Evolutionary conservation across 139 green algal genomes (phyloP).

Genomic region (Chloropicon primus): DNA sequence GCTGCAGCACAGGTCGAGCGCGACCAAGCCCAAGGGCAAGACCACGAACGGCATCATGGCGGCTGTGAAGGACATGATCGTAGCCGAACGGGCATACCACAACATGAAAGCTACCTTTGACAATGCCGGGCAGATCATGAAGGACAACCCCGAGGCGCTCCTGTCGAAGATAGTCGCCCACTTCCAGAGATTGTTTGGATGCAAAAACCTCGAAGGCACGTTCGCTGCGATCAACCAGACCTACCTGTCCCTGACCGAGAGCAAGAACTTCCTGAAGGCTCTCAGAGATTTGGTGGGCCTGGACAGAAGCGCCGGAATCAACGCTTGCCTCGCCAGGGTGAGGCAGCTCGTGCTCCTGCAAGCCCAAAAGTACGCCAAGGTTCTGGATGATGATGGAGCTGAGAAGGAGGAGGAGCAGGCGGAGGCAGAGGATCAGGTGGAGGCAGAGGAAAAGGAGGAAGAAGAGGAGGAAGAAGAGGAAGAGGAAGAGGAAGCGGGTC

Average conservation of each 20-base stretch:
- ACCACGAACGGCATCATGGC: background rate
- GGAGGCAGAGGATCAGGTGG: background rate
- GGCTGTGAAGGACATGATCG: background rate
- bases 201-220: conserved; percentile 25
- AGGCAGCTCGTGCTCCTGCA: background rate
- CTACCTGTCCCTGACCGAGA: conserved; percentile 15
- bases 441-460: background rate
- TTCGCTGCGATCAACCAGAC: conserved; percentile 33
- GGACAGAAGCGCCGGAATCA: background rate
- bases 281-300: conserved; percentile 29
- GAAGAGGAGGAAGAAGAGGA: background rate
- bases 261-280: conserved; percentile 24
- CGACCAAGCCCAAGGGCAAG: background rate
- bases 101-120: conserved; percentile 7
- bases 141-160: conserved; percentile 19
- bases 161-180: conserved; percentile 31
- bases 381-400: background rate
- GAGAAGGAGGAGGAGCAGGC: background rate
- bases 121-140: conserved; percentile 18
- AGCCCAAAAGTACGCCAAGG: background rate
- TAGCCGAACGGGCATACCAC: background rate
- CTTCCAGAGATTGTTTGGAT: conserved; percentile 39
- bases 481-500: background rate
- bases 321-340: background rate
- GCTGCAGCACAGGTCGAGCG: background rate